Evolutionary conservation across 352 stramenopile genomes (phyloP), one percentile per base, ranked within the genome.

Genomic region (Pythium diclinum): DNA sequence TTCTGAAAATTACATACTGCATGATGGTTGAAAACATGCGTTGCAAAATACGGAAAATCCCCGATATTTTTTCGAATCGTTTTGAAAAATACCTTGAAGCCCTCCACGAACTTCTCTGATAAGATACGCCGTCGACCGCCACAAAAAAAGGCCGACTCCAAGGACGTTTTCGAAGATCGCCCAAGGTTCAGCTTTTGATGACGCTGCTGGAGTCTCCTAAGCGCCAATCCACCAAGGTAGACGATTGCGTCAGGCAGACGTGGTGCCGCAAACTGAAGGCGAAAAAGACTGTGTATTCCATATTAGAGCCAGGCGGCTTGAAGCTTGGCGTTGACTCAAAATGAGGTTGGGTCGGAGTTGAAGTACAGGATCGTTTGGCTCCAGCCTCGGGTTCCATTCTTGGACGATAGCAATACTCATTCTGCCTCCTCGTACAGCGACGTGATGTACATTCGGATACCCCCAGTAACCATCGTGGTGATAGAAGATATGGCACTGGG

Each of bases 61-160:
- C 3, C 33, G 9, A 40, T 14, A 14, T 40, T 40, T 17, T 13
- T 46, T 46, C 8, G 13, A 46, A n/a, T 19, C 38, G 16, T 46
- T 46, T 46, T n/a, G 13, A 46, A 17, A 46, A 46, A 46, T 19
- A 19, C 10, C 38, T 19, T 46, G 38, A 46, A 19, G 13, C 10
- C 33, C 11, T 38, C 55, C 3, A 21, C 34, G 19, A 72, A 30
- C 21, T 68, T 68, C n/a, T 63, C 42, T 52, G 46, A 52, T 52
- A 28, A 52, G 46, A 52, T 52, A 52, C 46, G 46, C 46, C 13
- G 46, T 11, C 46, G 46, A 13, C 10, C 5, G 11, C 14, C 38
- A 46, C 38, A 46, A 8, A 46, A 13, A 17, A 17, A 6, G 38
- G 38, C 8, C 38, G 38, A n/a, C 38, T 17, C 16, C 14, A 3